Percentiles rank a stretch among this genome's conserved stretches.
phyloP scores from a whole-genome alignment of 1,284 basidiomycete genomes.

The Phaffia rhodozyma region DNA sequence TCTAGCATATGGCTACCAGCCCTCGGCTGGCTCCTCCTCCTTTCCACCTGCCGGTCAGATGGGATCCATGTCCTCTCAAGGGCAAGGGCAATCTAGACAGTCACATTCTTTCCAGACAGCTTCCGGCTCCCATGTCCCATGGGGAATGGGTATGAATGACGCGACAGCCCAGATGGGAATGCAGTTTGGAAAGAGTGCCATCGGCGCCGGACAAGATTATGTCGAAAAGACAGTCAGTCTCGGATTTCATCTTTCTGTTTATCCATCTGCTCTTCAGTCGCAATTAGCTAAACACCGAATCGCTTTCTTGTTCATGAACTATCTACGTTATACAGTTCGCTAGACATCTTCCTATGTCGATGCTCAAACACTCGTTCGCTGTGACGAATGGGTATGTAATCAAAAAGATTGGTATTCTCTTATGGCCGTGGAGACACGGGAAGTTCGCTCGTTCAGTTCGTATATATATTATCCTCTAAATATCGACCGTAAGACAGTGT shows the following conservation, averaged over 20 bases:
- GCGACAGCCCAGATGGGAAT: constrained; percentile 92
- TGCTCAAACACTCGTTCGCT: constrained; percentile 88
- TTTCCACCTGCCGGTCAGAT: not conserved
- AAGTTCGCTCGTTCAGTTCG: constrained; percentile 60
- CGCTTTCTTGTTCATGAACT: not conserved
- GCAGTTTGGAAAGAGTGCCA: constrained; percentile 85
- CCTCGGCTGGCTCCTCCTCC: constrained; percentile 23
- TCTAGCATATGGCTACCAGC: not conserved
- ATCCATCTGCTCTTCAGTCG: not conserved
- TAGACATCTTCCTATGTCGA: constrained; percentile 55
- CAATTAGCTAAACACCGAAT: not conserved
- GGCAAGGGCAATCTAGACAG: constrained; percentile 52
- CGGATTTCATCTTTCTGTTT: not conserved
- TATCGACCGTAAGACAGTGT: not conserved
- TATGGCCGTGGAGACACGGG: constrained; percentile 90
- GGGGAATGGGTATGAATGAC: constrained; percentile 63
- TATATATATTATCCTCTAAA: not conserved
- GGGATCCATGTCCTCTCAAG: constrained; percentile 27
- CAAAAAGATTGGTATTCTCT: constrained; percentile 72
- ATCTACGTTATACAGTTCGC: constrained; percentile 50
- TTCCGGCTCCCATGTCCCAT: constrained; percentile 26
- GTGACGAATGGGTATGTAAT: constrained; percentile 95
- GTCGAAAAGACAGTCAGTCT: constrained; percentile 77
- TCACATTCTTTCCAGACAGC: constrained; percentile 18
- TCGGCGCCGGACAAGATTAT: constrained; percentile 88